Percentiles rank a stretch among this genome's conserved stretches.
Conservation (phyloP, 1,284 basidiomycete species). For the Trichosporon inkin region DNA sequence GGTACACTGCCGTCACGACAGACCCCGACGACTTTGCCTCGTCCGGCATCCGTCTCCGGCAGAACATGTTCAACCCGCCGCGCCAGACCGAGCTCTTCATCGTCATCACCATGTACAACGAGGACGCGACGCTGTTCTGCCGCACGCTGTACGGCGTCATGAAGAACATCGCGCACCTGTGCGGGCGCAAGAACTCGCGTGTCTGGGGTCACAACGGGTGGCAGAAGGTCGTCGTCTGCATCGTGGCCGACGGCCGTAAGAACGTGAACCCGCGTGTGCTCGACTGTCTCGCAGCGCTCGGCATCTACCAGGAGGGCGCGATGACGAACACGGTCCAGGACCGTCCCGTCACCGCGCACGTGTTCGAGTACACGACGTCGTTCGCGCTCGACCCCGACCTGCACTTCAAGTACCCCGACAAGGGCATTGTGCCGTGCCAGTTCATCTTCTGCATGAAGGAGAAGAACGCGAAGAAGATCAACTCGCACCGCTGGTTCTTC, state of each 20-base stretch:
- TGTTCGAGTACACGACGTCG: constrained; percentile 87
- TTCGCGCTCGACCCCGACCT: constrained; percentile 83
- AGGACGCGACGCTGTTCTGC: constrained; percentile 89
- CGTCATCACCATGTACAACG: constrained; percentile 95
- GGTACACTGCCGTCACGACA: constrained; percentile 81
- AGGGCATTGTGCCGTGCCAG: constrained; percentile 84
- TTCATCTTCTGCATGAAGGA: constrained; percentile 72
- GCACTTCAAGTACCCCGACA: constrained; percentile 91
- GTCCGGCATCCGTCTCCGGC: constrained; percentile 77
- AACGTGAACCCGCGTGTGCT: constrained; percentile 89
- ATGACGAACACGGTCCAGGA: constrained; percentile 89
- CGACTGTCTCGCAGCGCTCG: constrained; percentile 64
- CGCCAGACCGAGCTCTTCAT: constrained; percentile 89
- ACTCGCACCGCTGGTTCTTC: constrained; percentile 93
- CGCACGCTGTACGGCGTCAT: constrained; percentile 94
- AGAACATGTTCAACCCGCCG: constrained; percentile 63
- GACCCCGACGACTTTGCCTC: constrained; percentile 89
- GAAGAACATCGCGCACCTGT: constrained; percentile 82
- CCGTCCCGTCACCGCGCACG: constrained; percentile 82
- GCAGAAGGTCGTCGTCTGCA: constrained; percentile 97
- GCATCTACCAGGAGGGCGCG: constrained; percentile 60
- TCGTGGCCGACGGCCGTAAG: constrained; percentile 90
- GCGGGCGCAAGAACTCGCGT: constrained; percentile 85
- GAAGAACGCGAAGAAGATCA: constrained; percentile 76
- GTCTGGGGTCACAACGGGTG: constrained; percentile 96